A percentile compares a stretch with the other conserved stretches of the same genome.
phyloP scores from a whole-genome alignment of 805 yeast genomes.

The Kazachstania kunashirensis region DNA sequence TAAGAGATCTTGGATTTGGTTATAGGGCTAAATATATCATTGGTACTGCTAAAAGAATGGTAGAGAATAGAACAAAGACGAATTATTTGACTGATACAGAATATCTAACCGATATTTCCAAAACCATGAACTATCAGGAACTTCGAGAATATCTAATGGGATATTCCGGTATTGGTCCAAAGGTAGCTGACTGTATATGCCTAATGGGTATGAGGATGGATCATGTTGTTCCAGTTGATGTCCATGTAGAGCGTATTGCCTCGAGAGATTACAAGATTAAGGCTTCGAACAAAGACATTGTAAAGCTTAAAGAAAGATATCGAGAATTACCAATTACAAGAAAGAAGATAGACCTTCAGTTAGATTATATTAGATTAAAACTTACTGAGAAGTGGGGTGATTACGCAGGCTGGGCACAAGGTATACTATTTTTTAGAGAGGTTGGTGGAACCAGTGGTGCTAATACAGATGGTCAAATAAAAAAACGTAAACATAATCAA shows the following conservation, averaged over 20 bases:
- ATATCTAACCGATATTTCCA: conserved; percentile 30
- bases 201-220: conserved; percentile 60
- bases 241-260: conserved; percentile 89
- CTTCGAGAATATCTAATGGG: conserved; percentile 38
- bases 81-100: conserved; percentile 23
- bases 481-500: conserved; percentile 10
- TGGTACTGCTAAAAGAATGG: conserved; percentile 57
- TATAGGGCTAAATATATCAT: conserved; percentile 85
- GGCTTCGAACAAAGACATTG: conserved; percentile 25
- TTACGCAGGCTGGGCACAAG: conserved; percentile 98
- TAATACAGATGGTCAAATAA: conserved; percentile 29
- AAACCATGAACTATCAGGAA: conserved; percentile 34
- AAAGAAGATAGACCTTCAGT: conserved; percentile 27
- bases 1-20: conserved; percentile 58
- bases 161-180: conserved; percentile 89
- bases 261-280: conserved; percentile 60
- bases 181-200: conserved; percentile 94
- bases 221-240: conserved; percentile 88
- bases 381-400: conserved; percentile 72
- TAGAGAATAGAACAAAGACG: conserved; percentile 22
- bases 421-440: conserved; percentile 84
- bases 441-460: conserved; percentile 66
- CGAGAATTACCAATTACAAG: conserved; percentile 19
- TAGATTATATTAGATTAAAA: conserved; percentile 43
- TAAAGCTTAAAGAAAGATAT: conserved; percentile 23